Percentiles rank a stretch among this genome's conserved stretches.
Conservation (phyloP, 495 filamentous ascomycete genomes). For the Entonaema liquescens region DNA sequence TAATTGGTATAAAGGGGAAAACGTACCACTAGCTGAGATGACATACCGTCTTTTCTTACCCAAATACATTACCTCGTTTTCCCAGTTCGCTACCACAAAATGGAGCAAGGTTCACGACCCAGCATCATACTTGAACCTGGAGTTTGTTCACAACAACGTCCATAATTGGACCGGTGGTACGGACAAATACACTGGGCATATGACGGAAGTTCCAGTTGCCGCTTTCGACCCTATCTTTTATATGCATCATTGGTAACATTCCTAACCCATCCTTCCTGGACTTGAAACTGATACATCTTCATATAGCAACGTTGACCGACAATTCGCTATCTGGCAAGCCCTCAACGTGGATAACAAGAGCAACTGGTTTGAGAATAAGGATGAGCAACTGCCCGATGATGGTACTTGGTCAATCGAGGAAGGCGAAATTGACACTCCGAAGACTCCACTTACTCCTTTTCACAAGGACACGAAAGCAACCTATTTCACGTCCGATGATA, state of each 20-base stretch:
- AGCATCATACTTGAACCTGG: constrained; percentile 1
- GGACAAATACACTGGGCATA: constrained; percentile 2
- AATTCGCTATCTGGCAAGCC: constrained; percentile 6
- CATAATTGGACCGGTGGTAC: constrained; percentile 1
- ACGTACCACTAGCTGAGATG: background rate
- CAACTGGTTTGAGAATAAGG: background rate
- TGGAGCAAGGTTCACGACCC: background rate
- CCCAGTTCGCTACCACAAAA: constrained; percentile 7
- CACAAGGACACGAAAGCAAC: background rate
- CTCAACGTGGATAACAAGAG: background rate
- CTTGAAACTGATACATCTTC: background rate
- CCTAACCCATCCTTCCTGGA: background rate
- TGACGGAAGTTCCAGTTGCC: constrained; percentile 3
- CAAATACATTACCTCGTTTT: background rate
- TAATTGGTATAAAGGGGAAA: background rate
- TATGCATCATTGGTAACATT: constrained; percentile 1
- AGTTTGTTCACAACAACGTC: constrained; percentile 5
- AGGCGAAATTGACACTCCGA: background rate
- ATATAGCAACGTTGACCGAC: constrained; percentile 3
- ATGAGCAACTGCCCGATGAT: background rate
- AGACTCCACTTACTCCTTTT: constrained; percentile 1
- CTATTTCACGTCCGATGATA: constrained; percentile 2
- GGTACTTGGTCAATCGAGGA: constrained; percentile 1
- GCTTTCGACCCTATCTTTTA: constrained; percentile 3
- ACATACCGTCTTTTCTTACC: constrained; percentile 1